A percentile compares a stretch with the other conserved stretches of the same genome.
Evolutionary conservation across 2,329 filamentous ascomycete genomes (phyloP).

Genomic region (Ceratocystis papillata): DNA sequence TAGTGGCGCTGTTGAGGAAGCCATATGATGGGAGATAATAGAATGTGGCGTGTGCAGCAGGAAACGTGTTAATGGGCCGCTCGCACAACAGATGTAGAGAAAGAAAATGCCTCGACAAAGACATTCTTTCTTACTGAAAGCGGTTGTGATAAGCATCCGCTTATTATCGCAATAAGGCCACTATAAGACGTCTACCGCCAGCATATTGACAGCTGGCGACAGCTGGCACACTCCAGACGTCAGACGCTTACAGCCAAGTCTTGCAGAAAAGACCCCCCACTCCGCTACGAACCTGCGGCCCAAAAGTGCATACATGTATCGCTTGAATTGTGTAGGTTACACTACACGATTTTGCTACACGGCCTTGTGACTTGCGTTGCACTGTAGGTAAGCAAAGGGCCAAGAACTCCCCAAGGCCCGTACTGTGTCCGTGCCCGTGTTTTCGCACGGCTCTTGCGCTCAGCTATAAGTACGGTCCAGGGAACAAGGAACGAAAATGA

Average conservation of each 20-base stretch:
- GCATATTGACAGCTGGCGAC: accelerated
- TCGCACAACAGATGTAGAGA: not conserved
- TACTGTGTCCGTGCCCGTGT: too few relatives aligned
- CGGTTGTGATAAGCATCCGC: not conserved
- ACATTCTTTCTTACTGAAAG: not conserved
- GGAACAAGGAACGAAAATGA: too few relatives aligned
- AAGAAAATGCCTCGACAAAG: not conserved
- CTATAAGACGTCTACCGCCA: not conserved
- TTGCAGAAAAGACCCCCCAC: not conserved
- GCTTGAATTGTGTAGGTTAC: too few relatives aligned
- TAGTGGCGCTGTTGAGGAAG: not conserved
- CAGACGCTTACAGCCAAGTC: not conserved
- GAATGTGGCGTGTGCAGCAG: too few relatives aligned
- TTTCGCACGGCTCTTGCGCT: too few relatives aligned
- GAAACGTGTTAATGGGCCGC: too few relatives aligned
- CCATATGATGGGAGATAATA: not conserved
- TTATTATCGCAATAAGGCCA: not conserved
- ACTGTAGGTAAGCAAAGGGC: too few relatives aligned
- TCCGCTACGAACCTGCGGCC: not conserved
- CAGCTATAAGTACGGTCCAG: too few relatives aligned
- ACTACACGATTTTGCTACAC: too few relatives aligned
- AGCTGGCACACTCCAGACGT: not conserved
- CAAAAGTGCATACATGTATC: too few relatives aligned
- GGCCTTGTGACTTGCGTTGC: too few relatives aligned
- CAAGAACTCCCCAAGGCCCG: too few relatives aligned